Percentiles rank a stretch among this genome's conserved stretches.
These are phyloP conservation scores for Fusarium sp. DNA, from an alignment of 2,329 filamentous ascomycete species.

Conservation along the genomic window DNA sequence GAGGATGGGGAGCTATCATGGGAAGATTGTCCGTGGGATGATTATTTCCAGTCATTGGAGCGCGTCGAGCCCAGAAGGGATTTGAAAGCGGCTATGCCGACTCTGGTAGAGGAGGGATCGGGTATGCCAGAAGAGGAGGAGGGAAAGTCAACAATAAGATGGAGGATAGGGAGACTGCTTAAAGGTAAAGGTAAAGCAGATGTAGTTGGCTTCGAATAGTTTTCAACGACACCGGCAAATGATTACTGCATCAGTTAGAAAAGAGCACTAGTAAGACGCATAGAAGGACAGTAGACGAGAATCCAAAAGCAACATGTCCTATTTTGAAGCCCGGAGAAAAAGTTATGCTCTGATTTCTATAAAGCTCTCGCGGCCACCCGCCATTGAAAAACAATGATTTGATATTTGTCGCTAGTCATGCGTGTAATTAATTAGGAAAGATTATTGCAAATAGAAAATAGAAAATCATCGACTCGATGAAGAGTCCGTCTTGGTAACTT, in stretches of 20 bases:
- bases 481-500: slow-evolving; percentile 19
- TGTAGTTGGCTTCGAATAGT: neutral
- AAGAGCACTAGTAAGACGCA: neutral
- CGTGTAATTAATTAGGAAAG: too few relatives aligned
- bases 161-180: neutral
- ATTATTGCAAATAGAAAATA: neutral
- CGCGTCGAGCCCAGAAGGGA: neutral
- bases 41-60: neutral
- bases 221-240: too few relatives aligned
- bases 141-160: neutral
- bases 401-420: neutral
- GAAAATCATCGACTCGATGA: neutral
- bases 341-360: neutral
- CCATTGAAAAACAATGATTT: neutral
- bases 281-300: neutral
- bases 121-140: neutral
- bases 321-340: neutral
- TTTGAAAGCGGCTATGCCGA: neutral
- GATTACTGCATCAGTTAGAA: neutral
- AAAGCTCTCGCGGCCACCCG: neutral
- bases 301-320: too few relatives aligned
- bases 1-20: neutral
- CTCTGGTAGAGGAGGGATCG: neutral
- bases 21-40: neutral
- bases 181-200: neutral